Evolutionary conservation across 768 basidiomycete species (phyloP), one percentile per base, ranked within the genome.

Genomic region (Lactarius indigo): DNA sequence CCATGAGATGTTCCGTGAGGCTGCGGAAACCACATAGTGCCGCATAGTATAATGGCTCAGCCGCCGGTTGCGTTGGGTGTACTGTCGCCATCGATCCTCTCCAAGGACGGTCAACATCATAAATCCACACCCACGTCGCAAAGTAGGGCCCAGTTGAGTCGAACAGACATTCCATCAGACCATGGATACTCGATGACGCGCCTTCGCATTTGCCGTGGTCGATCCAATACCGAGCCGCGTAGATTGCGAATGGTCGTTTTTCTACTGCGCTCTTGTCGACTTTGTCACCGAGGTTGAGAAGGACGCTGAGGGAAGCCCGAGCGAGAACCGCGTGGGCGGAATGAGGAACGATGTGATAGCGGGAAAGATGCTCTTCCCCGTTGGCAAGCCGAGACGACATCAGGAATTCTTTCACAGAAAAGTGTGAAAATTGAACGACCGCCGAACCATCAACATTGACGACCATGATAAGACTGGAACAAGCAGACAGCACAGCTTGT

Each of bases 201-300:
- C 28, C 35, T 3, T 39, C 47, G 20, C 54, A 52, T 20, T 54
- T 44, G 2, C 17, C 57, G 15, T 64, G 64, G 28, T 60, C 52
- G 1, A 44, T 52, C 64, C 64, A 65, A 17, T 65, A 10, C n/a
- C n/a, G 59, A 26, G 64, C 59, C 23, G 64, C 64, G 20, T 65
- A 65, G 5, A 54, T 23, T 1, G 54, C 54, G 23, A 65, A n/a
- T 23, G 64, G 64, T 10, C 15, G 55, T 5, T 44, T 35, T 18
- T 56, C 3, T 9, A 60, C 26, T 8, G 6, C 15, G 9, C 1
- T n/a, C 55, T 44, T 18, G 26, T 60, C 52, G 4, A 50, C 23
- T 52, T 3, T 0, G 12, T 8, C 31, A 39, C 39, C 28, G 5
- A 55, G 26, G 13, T 55, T n/a, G 28, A 63, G 61, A 17, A 63